Conservation (phyloP, 768 basidiomycete species). For the Boletus eberwhitei region DNA sequence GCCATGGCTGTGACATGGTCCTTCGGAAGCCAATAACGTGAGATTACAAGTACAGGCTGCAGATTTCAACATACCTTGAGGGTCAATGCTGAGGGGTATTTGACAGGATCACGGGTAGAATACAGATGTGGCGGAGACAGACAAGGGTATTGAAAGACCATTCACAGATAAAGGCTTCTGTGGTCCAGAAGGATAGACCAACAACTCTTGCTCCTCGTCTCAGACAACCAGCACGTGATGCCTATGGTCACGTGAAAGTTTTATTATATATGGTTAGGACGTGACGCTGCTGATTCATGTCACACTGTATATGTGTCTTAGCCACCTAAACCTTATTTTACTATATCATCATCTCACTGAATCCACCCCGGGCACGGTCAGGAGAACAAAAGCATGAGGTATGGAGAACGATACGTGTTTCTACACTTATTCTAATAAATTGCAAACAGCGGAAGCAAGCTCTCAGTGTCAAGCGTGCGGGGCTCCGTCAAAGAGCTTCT, state of each 20-base stretch:
- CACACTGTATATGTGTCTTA: constrained; percentile 34
- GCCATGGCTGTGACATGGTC: constrained; percentile 28
- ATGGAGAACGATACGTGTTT: background rate
- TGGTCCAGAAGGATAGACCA: background rate
- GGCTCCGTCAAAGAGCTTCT: constrained; percentile 91
- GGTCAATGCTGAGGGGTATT: background rate
- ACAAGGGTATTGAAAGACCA: constrained; percentile 4
- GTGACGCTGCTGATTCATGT: constrained; percentile 28
- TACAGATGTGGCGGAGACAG: background rate
- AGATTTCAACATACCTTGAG: constrained; percentile 5
- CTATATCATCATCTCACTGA: constrained; percentile 27
- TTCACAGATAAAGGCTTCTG: constrained; percentile 9
- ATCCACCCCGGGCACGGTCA: constrained; percentile 13
- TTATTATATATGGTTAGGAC: background rate
- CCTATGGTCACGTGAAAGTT: constrained; percentile 16
- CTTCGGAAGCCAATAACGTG: constrained; percentile 7
- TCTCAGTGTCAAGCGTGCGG: constrained; percentile 99
- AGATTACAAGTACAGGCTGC: background rate
- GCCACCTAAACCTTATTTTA: constrained; percentile 33
- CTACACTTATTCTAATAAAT: background rate
- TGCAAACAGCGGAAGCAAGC: constrained; percentile 55
- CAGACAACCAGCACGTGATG: constrained; percentile 20
- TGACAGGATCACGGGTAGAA: background rate
- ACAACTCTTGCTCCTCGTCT: background rate
- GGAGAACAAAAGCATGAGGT: constrained; percentile 33